Conservation (phyloP, 2,329 filamentous ascomycete species). For the Leptographium galeiforme region DNA sequence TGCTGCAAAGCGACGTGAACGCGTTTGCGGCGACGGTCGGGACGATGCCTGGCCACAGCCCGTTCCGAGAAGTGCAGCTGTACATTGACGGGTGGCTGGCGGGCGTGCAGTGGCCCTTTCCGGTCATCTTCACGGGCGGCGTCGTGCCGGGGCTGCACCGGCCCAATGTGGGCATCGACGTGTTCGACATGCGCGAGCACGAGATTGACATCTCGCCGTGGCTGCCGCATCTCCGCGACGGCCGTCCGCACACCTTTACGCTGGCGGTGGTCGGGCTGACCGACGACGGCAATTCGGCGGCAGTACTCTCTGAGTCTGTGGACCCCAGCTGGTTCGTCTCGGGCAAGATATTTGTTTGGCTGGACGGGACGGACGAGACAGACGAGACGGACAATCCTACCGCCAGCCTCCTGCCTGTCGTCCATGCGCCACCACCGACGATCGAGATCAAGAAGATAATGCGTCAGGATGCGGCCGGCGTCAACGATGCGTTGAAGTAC, state of each 20-base stretch:
- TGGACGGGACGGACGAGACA: constrained; percentile 25
- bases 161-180: constrained; percentile 64
- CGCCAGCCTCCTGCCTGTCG: constrained; percentile 1
- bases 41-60: constrained; percentile 50
- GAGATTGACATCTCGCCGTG: constrained; percentile 75
- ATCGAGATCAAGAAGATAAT: constrained; percentile 31
- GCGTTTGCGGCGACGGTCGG: constrained; percentile 46
- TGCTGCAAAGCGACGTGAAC: constrained; percentile 45
- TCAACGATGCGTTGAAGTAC: constrained; percentile 48
- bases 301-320: constrained; percentile 38
- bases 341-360: constrained; percentile 71
- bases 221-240: constrained; percentile 56
- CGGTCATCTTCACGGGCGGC: constrained; percentile 71
- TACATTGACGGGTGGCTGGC: constrained; percentile 59
- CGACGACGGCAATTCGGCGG: constrained; percentile 34
- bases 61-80: constrained; percentile 68
- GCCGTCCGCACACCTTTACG: constrained; percentile 49
- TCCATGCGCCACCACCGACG: constrained; percentile 18
- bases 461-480: constrained; percentile 32
- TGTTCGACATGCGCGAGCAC: constrained; percentile 66
- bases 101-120: constrained; percentile 70
- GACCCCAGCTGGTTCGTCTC: constrained; percentile 62
- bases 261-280: constrained; percentile 54
- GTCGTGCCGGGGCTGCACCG: constrained; percentile 65
- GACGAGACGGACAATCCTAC: constrained; percentile 11